Evolutionary conservation across 176 grass and related monocot genomes (phyloP), one percentile per base, ranked within the genome.

Genomic region (Tillandsia leiboldiana): DNA sequence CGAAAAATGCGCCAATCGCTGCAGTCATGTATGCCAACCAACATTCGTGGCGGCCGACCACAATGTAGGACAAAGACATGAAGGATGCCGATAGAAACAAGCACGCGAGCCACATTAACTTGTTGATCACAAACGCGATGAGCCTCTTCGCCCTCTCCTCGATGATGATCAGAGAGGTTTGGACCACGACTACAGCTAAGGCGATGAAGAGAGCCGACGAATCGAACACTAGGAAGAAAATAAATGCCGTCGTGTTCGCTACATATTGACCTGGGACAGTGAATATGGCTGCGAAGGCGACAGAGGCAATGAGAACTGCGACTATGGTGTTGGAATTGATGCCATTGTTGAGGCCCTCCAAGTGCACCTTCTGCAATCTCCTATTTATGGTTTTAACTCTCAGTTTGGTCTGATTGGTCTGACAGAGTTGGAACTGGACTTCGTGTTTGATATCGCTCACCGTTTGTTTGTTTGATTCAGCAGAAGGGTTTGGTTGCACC

Each of bases 61-160:
- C 92, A 11, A 92, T 83, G 9, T 89, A 96, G 8, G 92, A 87
- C 28, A 96, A 63, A 18, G 92, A 87, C 69, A 96, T 92, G 82
- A 96, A 96, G 57, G 88, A 84, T 51, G 64, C 86, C 1, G 88
- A 96, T 68, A 96, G 85, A 24, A 80, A 96, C 12, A 91, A 64
- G 73, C 92, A 96, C 0, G 92, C 92, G 0, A 96, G 75, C 92
- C 92, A 96, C 92, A 96, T 96, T 67, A 96, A 57, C 78, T 96
- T 96, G 81, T 96, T 96, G 81, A 96, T 96, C 75, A 96, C 88
- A 81, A 96, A 96, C 6, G 92, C 81, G 88, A 96, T 96, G 72
- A 73, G 84, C 67, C 72, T 86, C 75, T 96, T 96, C 7, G 88
- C 92, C 65, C 87, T 91, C 75, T 96, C 88, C 61, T 96, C 92